Evolutionary conservation across 495 filamentous ascomycete genomes (phyloP).

Genomic region (Neurospora sp.): DNA sequence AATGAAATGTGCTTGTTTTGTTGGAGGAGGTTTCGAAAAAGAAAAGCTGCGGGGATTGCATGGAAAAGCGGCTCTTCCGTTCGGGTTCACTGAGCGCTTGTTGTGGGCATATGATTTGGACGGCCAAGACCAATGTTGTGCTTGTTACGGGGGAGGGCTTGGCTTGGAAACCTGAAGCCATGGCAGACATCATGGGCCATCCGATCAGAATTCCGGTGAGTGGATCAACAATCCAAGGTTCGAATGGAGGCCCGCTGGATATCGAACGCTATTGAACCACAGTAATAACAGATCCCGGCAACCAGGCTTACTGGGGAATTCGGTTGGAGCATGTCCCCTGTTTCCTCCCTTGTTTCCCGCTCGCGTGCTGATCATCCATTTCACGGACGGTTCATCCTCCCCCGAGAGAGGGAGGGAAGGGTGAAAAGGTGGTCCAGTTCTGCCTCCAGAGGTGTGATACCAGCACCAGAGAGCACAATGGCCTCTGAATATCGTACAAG

Average conservation of each 20-base stretch:
- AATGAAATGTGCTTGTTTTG: not conserved
- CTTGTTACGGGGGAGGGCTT: too few species aligned
- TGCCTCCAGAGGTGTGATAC: not conserved
- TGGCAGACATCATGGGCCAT: not conserved
- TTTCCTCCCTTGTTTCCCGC: not conserved
- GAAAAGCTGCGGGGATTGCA: not conserved
- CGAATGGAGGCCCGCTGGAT: not conserved
- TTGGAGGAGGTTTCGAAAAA: not conserved
- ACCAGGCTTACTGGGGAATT: not conserved
- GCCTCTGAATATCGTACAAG: not conserved
- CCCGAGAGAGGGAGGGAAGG: not conserved
- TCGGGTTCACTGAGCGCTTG: not conserved
- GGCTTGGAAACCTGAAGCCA: too few species aligned
- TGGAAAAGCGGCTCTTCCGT: not conserved
- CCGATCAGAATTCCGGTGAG: not conserved
- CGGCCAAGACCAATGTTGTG: not conserved
- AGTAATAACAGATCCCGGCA: not conserved
- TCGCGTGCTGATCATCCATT: not conserved
- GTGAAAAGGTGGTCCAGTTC: not conserved
- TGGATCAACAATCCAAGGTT: not conserved
- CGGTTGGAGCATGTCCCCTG: not conserved
- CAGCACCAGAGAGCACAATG: not conserved
- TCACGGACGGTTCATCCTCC: not conserved
- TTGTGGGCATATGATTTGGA: not conserved
- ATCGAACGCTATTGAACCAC: not conserved